Base-by-base conservation (phyloP, 352 stramenopile genomes). In the Globisporangium lucens region DNA sequence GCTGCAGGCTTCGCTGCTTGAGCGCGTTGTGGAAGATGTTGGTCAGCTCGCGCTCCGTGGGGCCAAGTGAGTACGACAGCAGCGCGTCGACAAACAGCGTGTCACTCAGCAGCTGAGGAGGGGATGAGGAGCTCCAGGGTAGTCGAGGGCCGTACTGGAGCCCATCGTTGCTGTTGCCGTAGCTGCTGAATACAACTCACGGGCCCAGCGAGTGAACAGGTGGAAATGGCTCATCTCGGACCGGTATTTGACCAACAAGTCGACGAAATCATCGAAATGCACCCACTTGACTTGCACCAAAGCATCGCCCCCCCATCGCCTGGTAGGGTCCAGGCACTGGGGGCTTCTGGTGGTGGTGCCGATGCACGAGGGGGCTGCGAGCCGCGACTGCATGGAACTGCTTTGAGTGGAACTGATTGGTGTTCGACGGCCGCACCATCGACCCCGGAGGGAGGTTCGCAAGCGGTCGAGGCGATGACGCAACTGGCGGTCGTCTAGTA, bases 1-100 rank as follows among this genome's bases (percentile, higher is more conserved):
- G 38, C 46, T 82, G 74, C 20, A 90, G 56, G 9, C 77, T 63
- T 4, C 84, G 79, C 69, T 92, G 84, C 27, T 77, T 77, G 22
- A 92, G 69, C 33, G 80, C 77, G 47, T 92, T 90, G 67, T 85
- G 72, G 60, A 90, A 92, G 13, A 92, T 78, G 62, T 89, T 90
- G 27, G 61, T 59, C 20, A 92, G 71, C 47, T 92, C 83, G 20
- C 82, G 80, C 13, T 82, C 80, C 0, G 63, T 77, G 10, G 76
- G 71, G 2, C 79, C 77, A 1, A 87, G 71, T 2, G 84, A 90
- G 5, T 81, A 75, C 20, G 80, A 74, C 24, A 68, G 27, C 0
- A 90, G 58, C 1, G 72, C 79, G 17, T 78, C 68, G 10, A 86
- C 75, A 62, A 92, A 90, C 5, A 65, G 66, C 1, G 69, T 20